Conservation (phyloP, 331 rosid species). For the Malus hybrid region DNA sequence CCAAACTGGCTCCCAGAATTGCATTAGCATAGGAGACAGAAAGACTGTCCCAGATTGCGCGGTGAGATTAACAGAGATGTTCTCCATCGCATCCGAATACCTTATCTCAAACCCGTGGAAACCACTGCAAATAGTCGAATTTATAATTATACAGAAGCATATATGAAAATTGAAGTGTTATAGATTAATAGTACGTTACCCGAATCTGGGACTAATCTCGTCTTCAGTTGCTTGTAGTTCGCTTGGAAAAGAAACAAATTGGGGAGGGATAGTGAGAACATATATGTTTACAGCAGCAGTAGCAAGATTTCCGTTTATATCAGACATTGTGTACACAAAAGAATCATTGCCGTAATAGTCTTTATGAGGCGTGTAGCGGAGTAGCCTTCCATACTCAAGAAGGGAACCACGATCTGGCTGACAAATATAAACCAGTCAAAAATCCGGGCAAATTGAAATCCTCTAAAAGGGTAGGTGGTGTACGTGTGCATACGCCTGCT, state of each 20-base stretch:
- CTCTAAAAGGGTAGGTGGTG: too few species aligned
- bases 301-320: slow-evolving; percentile 73
- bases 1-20: slow-evolving; percentile 53
- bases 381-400: slow-evolving; percentile 47
- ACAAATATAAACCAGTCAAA: slow-evolving; percentile 16
- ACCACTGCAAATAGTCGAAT: slow-evolving; percentile 44
- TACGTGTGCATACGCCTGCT: not conserved
- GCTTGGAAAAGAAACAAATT: slow-evolving; percentile 65
- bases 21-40: slow-evolving; percentile 66
- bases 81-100: slow-evolving; percentile 63
- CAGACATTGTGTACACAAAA: slow-evolving; percentile 67
- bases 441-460: not conserved
- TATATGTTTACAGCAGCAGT: slow-evolving; percentile 49
- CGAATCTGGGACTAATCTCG: slow-evolving; percentile 59
- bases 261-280: slow-evolving; percentile 75
- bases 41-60: slow-evolving; percentile 49
- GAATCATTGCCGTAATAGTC: slow-evolving; percentile 68
- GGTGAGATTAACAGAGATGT: slow-evolving; percentile 53
- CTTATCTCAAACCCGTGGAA: slow-evolving; percentile 64
- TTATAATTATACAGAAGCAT: not conserved
- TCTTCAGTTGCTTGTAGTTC: slow-evolving; percentile 76
- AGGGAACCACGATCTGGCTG: slow-evolving; percentile 80
- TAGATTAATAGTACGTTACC: slow-evolving; percentile 29
- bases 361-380: slow-evolving; percentile 63
- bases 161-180: not conserved